Evolutionary conservation across 1,284 basidiomycete genomes (phyloP).

Genomic region (Ustilago loliicola): DNA sequence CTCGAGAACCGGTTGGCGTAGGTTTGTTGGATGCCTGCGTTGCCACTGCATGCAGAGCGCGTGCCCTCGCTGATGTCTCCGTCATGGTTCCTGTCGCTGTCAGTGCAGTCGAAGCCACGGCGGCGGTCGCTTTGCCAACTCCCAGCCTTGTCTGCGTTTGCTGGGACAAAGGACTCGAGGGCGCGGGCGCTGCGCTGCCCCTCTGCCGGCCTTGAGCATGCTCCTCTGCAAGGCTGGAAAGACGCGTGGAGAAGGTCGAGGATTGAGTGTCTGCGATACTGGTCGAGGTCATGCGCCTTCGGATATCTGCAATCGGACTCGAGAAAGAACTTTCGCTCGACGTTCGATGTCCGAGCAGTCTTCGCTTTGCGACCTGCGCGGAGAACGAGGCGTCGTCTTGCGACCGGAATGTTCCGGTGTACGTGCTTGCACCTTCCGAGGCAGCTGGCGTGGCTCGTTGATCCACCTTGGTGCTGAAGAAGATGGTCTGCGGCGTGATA

Average conservation of each 20-base stretch:
- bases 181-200: neutral
- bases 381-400: constrained; percentile 58
- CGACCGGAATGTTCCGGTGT: constrained; percentile 52
- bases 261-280: constrained; percentile 25
- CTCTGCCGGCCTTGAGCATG: constrained; percentile 20
- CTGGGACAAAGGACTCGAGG: constrained; percentile 28
- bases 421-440: constrained; percentile 36
- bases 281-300: constrained; percentile 44
- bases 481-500: constrained; percentile 94
- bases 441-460: constrained; percentile 14
- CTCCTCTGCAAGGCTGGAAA: constrained; percentile 46
- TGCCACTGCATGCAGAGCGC: constrained; percentile 31
- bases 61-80: constrained; percentile 45
- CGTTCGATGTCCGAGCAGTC: constrained; percentile 51
- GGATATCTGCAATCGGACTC: constrained; percentile 54
- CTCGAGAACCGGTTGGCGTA: constrained; percentile 47
- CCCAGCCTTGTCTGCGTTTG: constrained; percentile 51
- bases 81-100: constrained; percentile 59
- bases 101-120: constrained; percentile 46
- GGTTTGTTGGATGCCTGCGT: constrained; percentile 32
- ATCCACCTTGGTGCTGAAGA: constrained; percentile 76
- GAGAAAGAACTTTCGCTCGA: constrained; percentile 46
- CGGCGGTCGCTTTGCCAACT: constrained; percentile 53
- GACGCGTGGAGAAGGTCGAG: constrained; percentile 34
- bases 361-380: constrained; percentile 50